These are phyloP conservation scores for Spathaspora sp. DNA, from an alignment of 1,139 yeast genomes.

Conservation along the genomic window DNA sequence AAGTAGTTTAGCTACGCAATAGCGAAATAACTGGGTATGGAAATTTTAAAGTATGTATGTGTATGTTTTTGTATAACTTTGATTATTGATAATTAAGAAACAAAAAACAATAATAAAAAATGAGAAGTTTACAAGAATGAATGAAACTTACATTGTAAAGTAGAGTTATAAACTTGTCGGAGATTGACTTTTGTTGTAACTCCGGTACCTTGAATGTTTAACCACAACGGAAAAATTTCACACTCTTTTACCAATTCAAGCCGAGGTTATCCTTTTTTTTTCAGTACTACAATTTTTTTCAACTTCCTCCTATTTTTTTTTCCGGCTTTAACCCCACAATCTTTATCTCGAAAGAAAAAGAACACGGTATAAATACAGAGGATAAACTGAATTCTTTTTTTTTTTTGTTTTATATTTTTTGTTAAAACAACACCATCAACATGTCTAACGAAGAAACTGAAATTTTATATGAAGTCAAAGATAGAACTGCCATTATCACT, in stretches of 20 bases:
- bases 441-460: constrained; percentile 23
- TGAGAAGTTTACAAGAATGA: no score
- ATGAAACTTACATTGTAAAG: neutral
- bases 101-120: neutral
- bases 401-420: no score
- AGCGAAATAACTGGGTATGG: neutral
- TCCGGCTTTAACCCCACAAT: neutral
- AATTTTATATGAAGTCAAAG: constrained; percentile 53
- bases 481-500: constrained; percentile 61
- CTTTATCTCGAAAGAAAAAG: no score
- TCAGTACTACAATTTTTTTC: neutral
- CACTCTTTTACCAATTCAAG: neutral
- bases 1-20: no score
- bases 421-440: constrained; percentile 1
- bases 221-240: neutral
- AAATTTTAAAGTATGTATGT: neutral
- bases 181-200: neutral
- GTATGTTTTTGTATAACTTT: neutral
- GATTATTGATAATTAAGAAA: neutral
- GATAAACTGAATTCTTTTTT: neutral
- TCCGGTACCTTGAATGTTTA: neutral
- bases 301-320: neutral
- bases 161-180: neutral
- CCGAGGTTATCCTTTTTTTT: neutral
- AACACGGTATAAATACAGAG: neutral